Evolutionary conservation across 768 basidiomycete species (phyloP).

Genomic region (Termitomyces sp.): DNA sequence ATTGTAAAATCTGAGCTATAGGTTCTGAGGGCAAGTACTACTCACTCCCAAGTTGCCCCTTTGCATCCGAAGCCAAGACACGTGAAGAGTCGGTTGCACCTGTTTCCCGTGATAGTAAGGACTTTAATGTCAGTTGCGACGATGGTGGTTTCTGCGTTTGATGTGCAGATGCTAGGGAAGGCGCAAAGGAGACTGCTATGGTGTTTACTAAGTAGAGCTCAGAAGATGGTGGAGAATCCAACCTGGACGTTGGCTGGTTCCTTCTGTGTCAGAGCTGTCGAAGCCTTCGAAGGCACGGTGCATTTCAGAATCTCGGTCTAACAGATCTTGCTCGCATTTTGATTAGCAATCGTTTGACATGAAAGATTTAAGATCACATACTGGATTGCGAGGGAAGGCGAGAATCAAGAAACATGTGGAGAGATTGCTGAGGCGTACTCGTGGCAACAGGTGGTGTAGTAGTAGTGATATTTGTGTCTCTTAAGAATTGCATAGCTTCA

Average conservation of each 20-base stretch:
- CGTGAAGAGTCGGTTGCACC: background rate
- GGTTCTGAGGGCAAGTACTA: background rate
- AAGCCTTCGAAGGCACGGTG: slow-evolving; percentile 52
- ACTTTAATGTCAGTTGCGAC: background rate
- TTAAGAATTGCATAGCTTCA: slow-evolving; percentile 30
- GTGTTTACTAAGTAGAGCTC: background rate
- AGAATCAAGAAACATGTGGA: slow-evolving; percentile 47
- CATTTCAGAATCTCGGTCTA: slow-evolving; percentile 72
- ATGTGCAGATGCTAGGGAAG: background rate
- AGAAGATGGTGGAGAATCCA: background rate
- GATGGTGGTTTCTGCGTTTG: background rate
- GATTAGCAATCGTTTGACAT: slow-evolving; percentile 3
- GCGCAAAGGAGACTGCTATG: background rate
- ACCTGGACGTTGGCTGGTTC: slow-evolving; percentile 15
- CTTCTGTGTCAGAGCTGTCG: slow-evolving; percentile 44
- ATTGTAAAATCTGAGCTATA: background rate
- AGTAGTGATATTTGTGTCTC: slow-evolving; percentile 31
- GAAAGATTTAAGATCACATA: slow-evolving; percentile 17
- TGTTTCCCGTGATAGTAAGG: background rate
- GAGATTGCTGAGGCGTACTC: slow-evolving; percentile 49
- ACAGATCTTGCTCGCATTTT: slow-evolving; percentile 40
- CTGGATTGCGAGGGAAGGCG: slow-evolving; percentile 52
- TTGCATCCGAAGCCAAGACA: background rate
- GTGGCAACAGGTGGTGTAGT: slow-evolving; percentile 42
- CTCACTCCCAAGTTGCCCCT: background rate